Percentiles rank a stretch among this genome's conserved stretches.
Conservation (phyloP, 257 asterid species). For the Eucommia ulmoides region DNA sequence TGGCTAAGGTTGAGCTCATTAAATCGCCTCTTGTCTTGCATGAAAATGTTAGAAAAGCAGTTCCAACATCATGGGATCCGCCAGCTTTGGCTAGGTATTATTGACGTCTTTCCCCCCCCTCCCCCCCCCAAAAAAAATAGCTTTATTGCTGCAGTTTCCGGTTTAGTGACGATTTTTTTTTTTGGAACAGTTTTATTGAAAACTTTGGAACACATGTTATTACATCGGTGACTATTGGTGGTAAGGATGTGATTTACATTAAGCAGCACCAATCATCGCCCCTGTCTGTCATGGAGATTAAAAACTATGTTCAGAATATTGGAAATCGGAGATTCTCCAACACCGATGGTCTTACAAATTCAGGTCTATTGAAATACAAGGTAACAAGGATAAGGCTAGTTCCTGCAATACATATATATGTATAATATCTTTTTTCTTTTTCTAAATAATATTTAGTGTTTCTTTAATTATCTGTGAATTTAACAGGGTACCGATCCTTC, state of each 20-base stretch:
- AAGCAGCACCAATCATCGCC: slow-evolving; percentile 64
- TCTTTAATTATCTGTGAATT: slow-evolving; percentile 13
- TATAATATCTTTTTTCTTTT: slow-evolving; percentile 15
- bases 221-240: slow-evolving; percentile 70
- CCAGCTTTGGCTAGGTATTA: slow-evolving; percentile 66
- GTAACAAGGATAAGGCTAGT: slow-evolving; percentile 71
- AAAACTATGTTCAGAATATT: slow-evolving; percentile 74
- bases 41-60: slow-evolving; percentile 52
- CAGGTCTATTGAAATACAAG: slow-evolving; percentile 64
- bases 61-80: slow-evolving; percentile 80
- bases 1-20: slow-evolving; percentile 47
- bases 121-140: too few relatives aligned
- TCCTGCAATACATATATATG: too few relatives aligned
- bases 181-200: slow-evolving; percentile 63
- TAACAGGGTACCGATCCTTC: slow-evolving; percentile 64
- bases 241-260: slow-evolving; percentile 76
- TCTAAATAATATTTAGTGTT: slow-evolving; percentile 3
- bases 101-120: too few relatives aligned
- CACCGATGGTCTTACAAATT: slow-evolving; percentile 53
- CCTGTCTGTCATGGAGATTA: slow-evolving; percentile 54
- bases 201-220: slow-evolving; percentile 80
- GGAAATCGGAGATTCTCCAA: slow-evolving; percentile 76
- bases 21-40: slow-evolving; percentile 41
- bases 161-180: too few relatives aligned
- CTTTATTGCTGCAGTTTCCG: too few relatives aligned